phyloP scores from a whole-genome alignment of 2,329 filamentous ascomycete species.

The Apiospora malaysiana region DNA sequence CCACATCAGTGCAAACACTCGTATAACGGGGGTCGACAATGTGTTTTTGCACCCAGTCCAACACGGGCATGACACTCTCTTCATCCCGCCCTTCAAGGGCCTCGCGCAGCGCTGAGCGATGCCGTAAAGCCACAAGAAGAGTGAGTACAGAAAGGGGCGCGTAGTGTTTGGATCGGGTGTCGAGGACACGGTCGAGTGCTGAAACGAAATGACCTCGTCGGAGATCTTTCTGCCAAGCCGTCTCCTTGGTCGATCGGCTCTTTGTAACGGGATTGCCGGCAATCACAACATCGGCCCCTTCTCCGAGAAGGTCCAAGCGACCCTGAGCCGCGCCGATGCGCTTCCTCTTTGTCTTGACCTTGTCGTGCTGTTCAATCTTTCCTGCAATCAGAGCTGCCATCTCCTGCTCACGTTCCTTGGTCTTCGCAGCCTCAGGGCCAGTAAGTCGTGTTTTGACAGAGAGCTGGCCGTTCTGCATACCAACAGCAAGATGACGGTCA shows the following conservation, averaged over 20 bases:
- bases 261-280: slow-evolving; percentile 63
- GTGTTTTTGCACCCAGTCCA: slow-evolving; percentile 82
- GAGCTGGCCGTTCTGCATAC: slow-evolving; percentile 92
- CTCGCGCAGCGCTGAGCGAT: slow-evolving; percentile 82
- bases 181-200: slow-evolving; percentile 81
- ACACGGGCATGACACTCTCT: slow-evolving; percentile 77
- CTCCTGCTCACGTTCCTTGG: slow-evolving; percentile 79
- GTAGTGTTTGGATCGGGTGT: slow-evolving; percentile 56
- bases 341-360: slow-evolving; percentile 73
- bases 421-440: slow-evolving; percentile 77
- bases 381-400: slow-evolving; percentile 84
- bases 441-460: slow-evolving; percentile 89
- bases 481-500: slow-evolving; percentile 92
- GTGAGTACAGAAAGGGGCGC: slow-evolving; percentile 72
- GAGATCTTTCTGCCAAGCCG: slow-evolving; percentile 81
- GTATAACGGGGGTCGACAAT: slow-evolving; percentile 85
- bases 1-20: slow-evolving; percentile 80
- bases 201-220: slow-evolving; percentile 77
- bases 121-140: slow-evolving; percentile 81
- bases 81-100: slow-evolving; percentile 85
- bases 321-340: slow-evolving; percentile 51
- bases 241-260: slow-evolving; percentile 52
- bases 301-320: slow-evolving; percentile 79
- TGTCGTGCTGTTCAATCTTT: slow-evolving; percentile 78
- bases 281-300: slow-evolving; percentile 87